Base-by-base conservation (phyloP, 768 basidiomycete genomes). In the Phallus indusiatus region DNA sequence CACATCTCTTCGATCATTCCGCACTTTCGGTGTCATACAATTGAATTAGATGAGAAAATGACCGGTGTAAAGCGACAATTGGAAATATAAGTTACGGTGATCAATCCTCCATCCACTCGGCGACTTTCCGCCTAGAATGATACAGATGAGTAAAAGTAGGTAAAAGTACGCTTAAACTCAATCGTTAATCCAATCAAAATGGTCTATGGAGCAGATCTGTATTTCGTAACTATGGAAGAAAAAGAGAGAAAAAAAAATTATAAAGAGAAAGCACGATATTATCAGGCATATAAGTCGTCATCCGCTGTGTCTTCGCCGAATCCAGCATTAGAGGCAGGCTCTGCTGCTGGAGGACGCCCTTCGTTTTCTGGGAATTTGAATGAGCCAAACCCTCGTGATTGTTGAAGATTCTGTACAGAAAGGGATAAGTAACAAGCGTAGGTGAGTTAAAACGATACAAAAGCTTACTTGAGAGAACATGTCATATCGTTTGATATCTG, bases 401-500 rank as follows among this genome's bases (percentile, higher is more conserved):
- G 92, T 74, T 91, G 90, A 61, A 93, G 75, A 72, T 91, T 92
- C 86, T 90, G 65, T 56, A 51, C 47, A n/a, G 62, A 48, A 60
- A 47, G 18, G 55, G 55, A 22, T n/a, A 52, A 22, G 42, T 28
- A 16, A 66, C 58, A 28, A 61, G 28, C n/a, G 36, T 24, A 58
- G 53, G 55, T n/a, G n/a, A n/a, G n/a, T n/a, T n/a, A n/a, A n/a
- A 60, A 54, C 14, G n/a, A 55, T 17, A 36, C 55, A 54, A 57
- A 46, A 20, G 67, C 79, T 54, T 69, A 86, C 85, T 79, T 94
- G 94, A 36, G 94, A 76, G 72, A 98, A 98, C 86, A 96, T 94
- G 81, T 98, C 95, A 73, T 98, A 99, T 55, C 94, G 86, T 67
- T 94, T 83, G 73, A 98, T 95, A 69, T 98, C 95, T 64, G 89